Conservation (phyloP, 2,329 filamentous ascomycete genomes). For the Mycosphaerelloides madeirae region DNA sequence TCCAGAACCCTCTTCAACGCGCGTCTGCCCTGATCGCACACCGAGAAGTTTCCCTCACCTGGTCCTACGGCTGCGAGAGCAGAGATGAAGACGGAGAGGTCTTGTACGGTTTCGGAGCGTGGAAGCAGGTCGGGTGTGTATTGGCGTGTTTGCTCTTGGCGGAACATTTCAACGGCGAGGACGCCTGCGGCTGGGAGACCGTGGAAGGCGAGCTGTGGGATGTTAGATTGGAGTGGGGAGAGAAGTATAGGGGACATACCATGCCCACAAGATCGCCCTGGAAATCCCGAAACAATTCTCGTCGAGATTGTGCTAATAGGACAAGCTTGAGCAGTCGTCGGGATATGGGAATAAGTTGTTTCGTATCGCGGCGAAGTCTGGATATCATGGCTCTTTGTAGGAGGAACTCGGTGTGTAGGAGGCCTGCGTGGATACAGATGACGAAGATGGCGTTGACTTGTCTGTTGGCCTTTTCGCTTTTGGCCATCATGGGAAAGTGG, state of each 20-base stretch:
- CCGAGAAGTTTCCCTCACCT: conserved; percentile 37
- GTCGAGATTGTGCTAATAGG: conserved; percentile 34
- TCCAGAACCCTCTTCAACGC: conserved; percentile 42
- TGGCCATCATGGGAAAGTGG: conserved; percentile 6
- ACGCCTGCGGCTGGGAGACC: conserved; percentile 41
- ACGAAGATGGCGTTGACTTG: conserved; percentile 45
- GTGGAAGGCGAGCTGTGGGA: conserved; percentile 30
- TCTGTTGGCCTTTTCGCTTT: conserved; percentile 15
- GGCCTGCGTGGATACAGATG: conserved; percentile 31
- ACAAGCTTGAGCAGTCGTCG: conserved; percentile 37
- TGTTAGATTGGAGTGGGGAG: too few species aligned
- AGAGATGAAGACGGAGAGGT: conserved; percentile 43
- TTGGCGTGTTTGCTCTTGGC: conserved; percentile 36
- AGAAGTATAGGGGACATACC: conserved; percentile 14
- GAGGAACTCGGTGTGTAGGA: conserved; percentile 56
- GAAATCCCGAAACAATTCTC: conserved; percentile 40
- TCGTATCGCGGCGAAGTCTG: conserved; percentile 30
- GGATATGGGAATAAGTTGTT: conserved; percentile 36
- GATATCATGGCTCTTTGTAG: conserved; percentile 54
- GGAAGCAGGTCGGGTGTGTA: conserved; percentile 34
- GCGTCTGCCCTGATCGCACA: conserved; percentile 39
- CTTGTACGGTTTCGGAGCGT: conserved; percentile 43
- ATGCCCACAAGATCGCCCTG: conserved; percentile 35
- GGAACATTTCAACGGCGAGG: conserved; percentile 41
- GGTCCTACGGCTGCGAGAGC: conserved; percentile 37